Conservation (phyloP, 1,139 yeast species). For the Saccharomyces hybrid region DNA sequence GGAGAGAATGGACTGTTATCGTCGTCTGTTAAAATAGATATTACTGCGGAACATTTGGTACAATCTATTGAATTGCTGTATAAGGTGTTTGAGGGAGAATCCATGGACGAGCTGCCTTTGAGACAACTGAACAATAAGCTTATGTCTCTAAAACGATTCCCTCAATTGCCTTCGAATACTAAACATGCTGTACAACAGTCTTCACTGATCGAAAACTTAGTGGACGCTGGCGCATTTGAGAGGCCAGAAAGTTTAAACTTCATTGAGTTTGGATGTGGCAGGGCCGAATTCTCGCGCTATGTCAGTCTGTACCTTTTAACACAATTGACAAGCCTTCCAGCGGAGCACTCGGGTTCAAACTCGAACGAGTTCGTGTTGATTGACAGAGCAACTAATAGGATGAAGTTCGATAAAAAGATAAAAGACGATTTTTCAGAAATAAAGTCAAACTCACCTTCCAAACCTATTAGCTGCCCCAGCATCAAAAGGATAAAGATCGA, state of each 20-base stretch:
- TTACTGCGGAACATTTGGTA: not conserved
- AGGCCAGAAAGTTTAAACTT: slow-evolving; percentile 33
- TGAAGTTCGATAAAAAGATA: slow-evolving; percentile 72
- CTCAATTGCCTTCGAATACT: slow-evolving; percentile 45
- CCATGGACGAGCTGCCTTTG: slow-evolving; percentile 18
- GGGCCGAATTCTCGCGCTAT: slow-evolving; percentile 73
- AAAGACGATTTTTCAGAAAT: slow-evolving; percentile 40
- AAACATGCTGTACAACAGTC: slow-evolving; percentile 83
- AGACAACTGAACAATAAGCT: slow-evolving; percentile 17
- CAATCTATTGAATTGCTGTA: not conserved
- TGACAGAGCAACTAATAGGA: slow-evolving; percentile 70
- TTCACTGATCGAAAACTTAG: slow-evolving; percentile 66
- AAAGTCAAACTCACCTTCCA: slow-evolving; percentile 3
- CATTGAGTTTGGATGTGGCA: slow-evolving; percentile 85
- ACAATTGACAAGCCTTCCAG: slow-evolving; percentile 1
- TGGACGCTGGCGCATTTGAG: slow-evolving; percentile 37
- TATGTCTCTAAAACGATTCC: slow-evolving; percentile 31
- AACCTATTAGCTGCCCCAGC: not conserved
- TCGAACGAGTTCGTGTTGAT: slow-evolving; percentile 49
- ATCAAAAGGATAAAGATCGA: slow-evolving; percentile 46
- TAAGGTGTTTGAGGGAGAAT: slow-evolving; percentile 21
- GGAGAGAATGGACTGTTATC: not conserved
- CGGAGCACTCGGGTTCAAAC: not conserved
- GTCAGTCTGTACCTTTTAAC: slow-evolving; percentile 32
- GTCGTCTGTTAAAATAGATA: not conserved